Conservation (phyloP, 1,284 basidiomycete genomes). For the Xerocomus nothofagi region DNA sequence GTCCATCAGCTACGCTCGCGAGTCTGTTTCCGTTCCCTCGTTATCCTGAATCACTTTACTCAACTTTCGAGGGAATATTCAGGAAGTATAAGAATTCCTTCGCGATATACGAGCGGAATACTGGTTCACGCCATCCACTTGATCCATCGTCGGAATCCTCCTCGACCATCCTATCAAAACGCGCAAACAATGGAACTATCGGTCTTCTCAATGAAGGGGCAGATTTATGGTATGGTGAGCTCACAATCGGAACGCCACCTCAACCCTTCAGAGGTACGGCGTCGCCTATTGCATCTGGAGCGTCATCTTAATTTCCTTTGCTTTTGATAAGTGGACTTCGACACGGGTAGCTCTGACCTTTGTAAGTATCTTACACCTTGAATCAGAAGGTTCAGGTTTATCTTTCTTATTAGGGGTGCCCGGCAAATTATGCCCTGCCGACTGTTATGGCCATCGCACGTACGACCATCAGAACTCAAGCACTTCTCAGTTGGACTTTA, state of each 20-base stretch:
- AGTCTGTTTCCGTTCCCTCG: constrained; percentile 3
- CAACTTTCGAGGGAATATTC: neutral
- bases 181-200: constrained; percentile 5
- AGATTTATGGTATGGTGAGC: constrained; percentile 33
- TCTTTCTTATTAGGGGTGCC: constrained; percentile 37
- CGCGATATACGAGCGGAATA: constrained; percentile 39
- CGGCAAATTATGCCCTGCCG: constrained; percentile 31
- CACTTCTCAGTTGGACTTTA: constrained; percentile 18
- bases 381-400: neutral
- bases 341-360: constrained; percentile 38
- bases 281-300: neutral
- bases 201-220: constrained; percentile 26
- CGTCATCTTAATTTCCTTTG: neutral
- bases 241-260: constrained; percentile 43
- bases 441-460: constrained; percentile 33
- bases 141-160: constrained; percentile 6
- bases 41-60: neutral
- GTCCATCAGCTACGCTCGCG: constrained; percentile 6
- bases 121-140: constrained; percentile 37
- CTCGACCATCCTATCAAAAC: constrained; percentile 2
- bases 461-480: constrained; percentile 33
- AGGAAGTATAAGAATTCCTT: constrained; percentile 40
- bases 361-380: constrained; percentile 3
- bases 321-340: constrained; percentile 37
- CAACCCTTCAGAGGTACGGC: constrained; percentile 25